A percentile compares a stretch with the other conserved stretches of the same genome.
Evolutionary conservation across 2,329 filamentous ascomycete genomes (phyloP).

Genomic region (Colletotrichum musicola): DNA sequence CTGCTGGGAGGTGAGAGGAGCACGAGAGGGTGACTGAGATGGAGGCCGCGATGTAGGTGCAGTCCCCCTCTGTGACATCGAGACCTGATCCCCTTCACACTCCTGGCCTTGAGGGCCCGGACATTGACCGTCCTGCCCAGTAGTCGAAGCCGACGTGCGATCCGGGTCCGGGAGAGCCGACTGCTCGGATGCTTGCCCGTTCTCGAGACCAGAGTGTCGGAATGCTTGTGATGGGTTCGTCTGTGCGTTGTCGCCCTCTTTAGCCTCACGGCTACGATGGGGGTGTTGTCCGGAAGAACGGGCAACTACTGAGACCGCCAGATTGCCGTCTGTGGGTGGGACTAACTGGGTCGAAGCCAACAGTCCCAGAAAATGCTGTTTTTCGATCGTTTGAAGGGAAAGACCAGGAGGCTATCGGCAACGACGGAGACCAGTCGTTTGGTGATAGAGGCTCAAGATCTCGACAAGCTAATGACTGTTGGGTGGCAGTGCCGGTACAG

Average conservation of each 20-base stretch:
- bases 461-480: not conserved
- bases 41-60: slow-evolving; percentile 65
- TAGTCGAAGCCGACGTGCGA: slow-evolving; percentile 16
- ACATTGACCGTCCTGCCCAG: slow-evolving; percentile 64
- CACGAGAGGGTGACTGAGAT: slow-evolving; percentile 58
- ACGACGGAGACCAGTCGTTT: slow-evolving; percentile 14
- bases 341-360: slow-evolving; percentile 41
- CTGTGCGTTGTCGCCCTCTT: slow-evolving; percentile 43
- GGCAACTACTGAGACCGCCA: slow-evolving; percentile 39
- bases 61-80: slow-evolving; percentile 74
- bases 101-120: slow-evolving; percentile 63
- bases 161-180: slow-evolving; percentile 8
- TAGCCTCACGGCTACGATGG: slow-evolving; percentile 38
- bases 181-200: slow-evolving; percentile 18
- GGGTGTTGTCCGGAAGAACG: slow-evolving; percentile 39
- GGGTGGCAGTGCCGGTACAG: not conserved
- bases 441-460: not conserved
- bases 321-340: slow-evolving; percentile 38
- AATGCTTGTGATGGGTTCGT: slow-evolving; percentile 6
- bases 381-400: not conserved
- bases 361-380: slow-evolving; percentile 34
- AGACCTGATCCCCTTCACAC: slow-evolving; percentile 69
- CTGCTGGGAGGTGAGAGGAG: slow-evolving; percentile 17
- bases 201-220: slow-evolving; percentile 21
- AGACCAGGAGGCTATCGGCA: slow-evolving; percentile 6